These are phyloP conservation scores for Margaritispora aquatica DNA, from an alignment of 495 filamentous ascomycete genomes.

Conservation along the genomic window DNA sequence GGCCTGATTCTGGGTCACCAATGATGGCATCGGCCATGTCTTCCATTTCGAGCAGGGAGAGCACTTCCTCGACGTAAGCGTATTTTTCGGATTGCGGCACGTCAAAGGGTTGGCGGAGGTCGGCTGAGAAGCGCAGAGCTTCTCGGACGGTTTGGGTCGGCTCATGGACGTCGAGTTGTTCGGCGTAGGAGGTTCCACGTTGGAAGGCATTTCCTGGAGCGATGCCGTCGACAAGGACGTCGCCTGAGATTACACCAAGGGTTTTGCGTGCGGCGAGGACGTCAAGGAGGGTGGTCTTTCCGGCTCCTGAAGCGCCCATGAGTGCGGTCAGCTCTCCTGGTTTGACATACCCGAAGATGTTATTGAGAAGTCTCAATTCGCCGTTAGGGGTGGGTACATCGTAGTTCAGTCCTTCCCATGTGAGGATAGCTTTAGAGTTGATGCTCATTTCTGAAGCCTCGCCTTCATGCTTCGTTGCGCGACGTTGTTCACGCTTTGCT, in stretches of 20 bases:
- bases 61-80: constrained; percentile 54
- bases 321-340: constrained; percentile 78
- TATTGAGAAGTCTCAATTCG: constrained; percentile 61
- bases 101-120: constrained; percentile 37
- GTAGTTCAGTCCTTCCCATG: constrained; percentile 55
- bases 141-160: constrained; percentile 40
- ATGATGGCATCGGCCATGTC: constrained; percentile 81
- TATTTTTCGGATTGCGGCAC: constrained; percentile 46
- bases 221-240: constrained; percentile 75
- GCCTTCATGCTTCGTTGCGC: constrained; percentile 40
- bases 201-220: constrained; percentile 66
- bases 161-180: constrained; percentile 84
- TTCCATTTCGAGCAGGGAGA: constrained; percentile 65
- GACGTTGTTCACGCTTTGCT: constrained; percentile 48
- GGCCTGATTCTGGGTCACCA: constrained; percentile 64
- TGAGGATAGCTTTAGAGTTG: constrained; percentile 53
- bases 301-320: constrained; percentile 64
- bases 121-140: constrained; percentile 41
- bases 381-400: constrained; percentile 58
- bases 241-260: constrained; percentile 48
- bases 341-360: constrained; percentile 68
- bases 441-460: constrained; percentile 63
- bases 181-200: constrained; percentile 75
- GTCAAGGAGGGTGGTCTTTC: constrained; percentile 65
- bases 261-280: constrained; percentile 46